Base-by-base conservation (phyloP, 768 basidiomycete species). In the Hygrophorus russula region DNA sequence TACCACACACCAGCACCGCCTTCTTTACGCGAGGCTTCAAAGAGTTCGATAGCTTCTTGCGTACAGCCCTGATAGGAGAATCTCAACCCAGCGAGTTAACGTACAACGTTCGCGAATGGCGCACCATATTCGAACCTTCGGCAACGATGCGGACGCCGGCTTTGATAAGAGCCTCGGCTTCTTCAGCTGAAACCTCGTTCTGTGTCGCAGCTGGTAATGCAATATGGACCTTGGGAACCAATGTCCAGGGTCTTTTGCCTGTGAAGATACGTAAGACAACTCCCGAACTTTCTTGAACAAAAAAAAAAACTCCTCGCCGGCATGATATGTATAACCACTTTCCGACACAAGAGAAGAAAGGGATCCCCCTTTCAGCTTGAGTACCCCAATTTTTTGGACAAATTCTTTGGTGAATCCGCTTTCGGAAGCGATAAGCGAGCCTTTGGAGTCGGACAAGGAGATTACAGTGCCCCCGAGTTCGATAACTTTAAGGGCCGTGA, bases 391-490 rank as follows among this genome's bases (percentile, higher is more conserved):
- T 46, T 67, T 63, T 43, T 65, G 56, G 51, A 85, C 64, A 54
- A 76, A 68, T 29, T 67, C 71, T 45, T 69, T 67, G 32, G 73
- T 72, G 68, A 76, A 81, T 28, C 78, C 80, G 36, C 68, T 60
- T 46, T 67, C 66, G 43, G 24, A 24, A 24, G 68, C 65, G 57
- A 82, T 71, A 50, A 86, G 63, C 12, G 79, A 63, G 42, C 83
- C 83, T 57, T 76, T 76, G 44, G 82, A 84, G 66, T 86, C 83
- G 56, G 80, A 82, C 47, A 86, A 71, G 14, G 80, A 77, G 55
- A 80, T 61, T 45, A 83, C 81, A 48, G 67, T 74, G 38, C 73
- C 82, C 41, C 82, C 83, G 56, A 84, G 78, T 60, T 81, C 80
- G 60, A 86, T 72, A 50, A 82, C 76, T 60, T 84, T 83, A 60